phyloP scores from a whole-genome alignment of 78 protist species.

The Dictyostelium citrinum region DNA sequence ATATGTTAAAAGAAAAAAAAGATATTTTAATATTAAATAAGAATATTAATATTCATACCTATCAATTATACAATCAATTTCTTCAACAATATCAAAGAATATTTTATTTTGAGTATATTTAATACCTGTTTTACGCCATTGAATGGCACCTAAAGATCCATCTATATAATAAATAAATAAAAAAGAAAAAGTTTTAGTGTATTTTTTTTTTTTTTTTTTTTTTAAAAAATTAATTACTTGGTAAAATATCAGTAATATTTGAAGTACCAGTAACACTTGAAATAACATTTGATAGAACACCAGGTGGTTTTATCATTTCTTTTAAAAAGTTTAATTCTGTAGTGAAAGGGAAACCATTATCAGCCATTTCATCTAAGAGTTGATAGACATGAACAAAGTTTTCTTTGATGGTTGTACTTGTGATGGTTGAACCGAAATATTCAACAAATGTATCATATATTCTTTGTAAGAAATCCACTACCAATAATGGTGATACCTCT shows the following conservation, averaged over 20 bases:
- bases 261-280: conserved; percentile 53
- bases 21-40: too few species aligned
- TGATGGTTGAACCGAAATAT: conserved; percentile 73
- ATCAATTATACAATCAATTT: conserved; percentile 83
- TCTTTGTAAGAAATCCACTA: conserved; percentile 88
- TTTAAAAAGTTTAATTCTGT: conserved; percentile 91
- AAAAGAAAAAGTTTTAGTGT: neutral
- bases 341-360: conserved; percentile 94
- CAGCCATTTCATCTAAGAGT: conserved; percentile 94
- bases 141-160: conserved; percentile 76
- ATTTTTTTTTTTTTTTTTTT: neutral
- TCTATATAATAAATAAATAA: neutral
- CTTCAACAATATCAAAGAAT: conserved; percentile 93
- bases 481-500: conserved; percentile 84
- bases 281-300: conserved; percentile 26
- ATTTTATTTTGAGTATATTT: conserved; percentile 92
- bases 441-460: conserved; percentile 83
- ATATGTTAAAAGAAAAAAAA: too few species aligned
- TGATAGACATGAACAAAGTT: conserved; percentile 87
- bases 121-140: conserved; percentile 94
- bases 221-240: conserved; percentile 26
- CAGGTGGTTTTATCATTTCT: conserved; percentile 90
- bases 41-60: too few species aligned
- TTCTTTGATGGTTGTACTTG: conserved; percentile 73
- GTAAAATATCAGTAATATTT: conserved; percentile 62